Evolutionary conservation across 2,329 filamentous ascomycete genomes (phyloP), one percentile per base, ranked within the genome.

Genomic region (Fusarium sp.): DNA sequence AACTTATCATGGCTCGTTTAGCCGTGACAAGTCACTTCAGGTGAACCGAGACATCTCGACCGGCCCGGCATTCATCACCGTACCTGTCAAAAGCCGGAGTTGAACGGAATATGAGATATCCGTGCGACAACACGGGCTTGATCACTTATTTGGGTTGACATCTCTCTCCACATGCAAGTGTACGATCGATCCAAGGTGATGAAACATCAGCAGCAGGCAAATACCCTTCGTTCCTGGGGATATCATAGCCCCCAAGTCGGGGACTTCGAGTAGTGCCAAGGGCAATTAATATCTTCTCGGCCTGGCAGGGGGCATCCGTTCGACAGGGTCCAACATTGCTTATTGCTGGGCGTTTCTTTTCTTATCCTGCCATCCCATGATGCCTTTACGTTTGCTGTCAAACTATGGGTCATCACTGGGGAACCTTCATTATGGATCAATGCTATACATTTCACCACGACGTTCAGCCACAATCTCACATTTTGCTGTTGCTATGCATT

Each of bases 11-110:
- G 47, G 47, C 42, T 64, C 46, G 41, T 49, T 49, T 26, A 28
- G 21, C 41, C 57, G 33, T 38, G 48, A 54, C 53, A 59, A 58
- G 48, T 63, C 52, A 54, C 52, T 50, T 68, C 53, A 43, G 24
- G 29, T 53, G 53, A 60, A 50, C 53, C 46, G 48, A 64, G 50
- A 55, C 57, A 57, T 37, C 33, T 60, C 38, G 29, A 28, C 60
- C 46, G 37, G 55, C 11, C 54, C 65, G 41, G 54, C 23, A n/a
- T n/a, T n/a, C 39, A 43, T 63, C 29, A 13, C 15, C n/a, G n/a
- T 59, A 23, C 41, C 46, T 43, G 41, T 57, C 47, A 61, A 56
- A 43, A 58, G 23, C 43, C 46, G 21, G 47, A 52, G 28, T 65
- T 50, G 43, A 12, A 46, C 26, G 37, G 46, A 63, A 55, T 41